Percentiles rank a stretch among this genome's conserved stretches.
These are phyloP conservation scores for Alternaria postmessia DNA, from an alignment of 2,329 filamentous ascomycete species.

Conservation along the genomic window DNA sequence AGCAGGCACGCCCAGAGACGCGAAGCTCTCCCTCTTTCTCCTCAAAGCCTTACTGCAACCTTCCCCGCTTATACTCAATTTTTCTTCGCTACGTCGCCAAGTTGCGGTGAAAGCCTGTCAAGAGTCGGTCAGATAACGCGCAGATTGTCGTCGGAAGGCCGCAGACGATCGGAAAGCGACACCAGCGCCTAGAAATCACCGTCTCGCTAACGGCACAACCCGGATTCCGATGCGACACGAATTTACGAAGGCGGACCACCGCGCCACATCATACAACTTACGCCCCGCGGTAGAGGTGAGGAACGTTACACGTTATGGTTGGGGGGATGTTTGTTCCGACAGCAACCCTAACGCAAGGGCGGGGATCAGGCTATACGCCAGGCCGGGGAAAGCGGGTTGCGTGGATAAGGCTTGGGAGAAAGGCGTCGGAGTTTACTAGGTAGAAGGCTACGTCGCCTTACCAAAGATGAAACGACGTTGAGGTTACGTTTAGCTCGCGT, in stretches of 20 bases:
- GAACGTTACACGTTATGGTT: conserved; percentile 15
- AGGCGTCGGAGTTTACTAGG: conserved; percentile 10
- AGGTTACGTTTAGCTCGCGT: conserved; percentile 16
- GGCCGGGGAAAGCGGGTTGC: conserved; percentile 30
- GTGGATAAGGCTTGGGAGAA: conserved; percentile 9
- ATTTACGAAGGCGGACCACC: not conserved
- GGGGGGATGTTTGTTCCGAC: conserved; percentile 25
- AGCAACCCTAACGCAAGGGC: conserved; percentile 22
- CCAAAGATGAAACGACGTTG: conserved; percentile 15
- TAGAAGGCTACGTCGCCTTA: conserved; percentile 23
- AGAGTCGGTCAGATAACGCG: conserved; percentile 18
- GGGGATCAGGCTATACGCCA: conserved; percentile 24
- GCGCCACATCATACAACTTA: conserved; percentile 12
- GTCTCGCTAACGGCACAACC: conserved; percentile 7
- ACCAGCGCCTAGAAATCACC: not conserved
- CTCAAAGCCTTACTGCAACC: not conserved
- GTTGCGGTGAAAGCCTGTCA: conserved; percentile 18
- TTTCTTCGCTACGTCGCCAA: not conserved
- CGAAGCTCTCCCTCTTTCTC: not conserved
- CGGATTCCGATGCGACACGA: conserved; percentile 9
- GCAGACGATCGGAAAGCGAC: conserved; percentile 6
- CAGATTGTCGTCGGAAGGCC: conserved; percentile 2
- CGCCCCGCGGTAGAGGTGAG: conserved; percentile 2
- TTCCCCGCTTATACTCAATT: not conserved
- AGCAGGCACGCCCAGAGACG: not conserved